Percentiles rank a stretch among this genome's conserved stretches.
Evolutionary conservation across 1,284 basidiomycete genomes (phyloP).

Genomic region (Moniliella sp.): DNA sequence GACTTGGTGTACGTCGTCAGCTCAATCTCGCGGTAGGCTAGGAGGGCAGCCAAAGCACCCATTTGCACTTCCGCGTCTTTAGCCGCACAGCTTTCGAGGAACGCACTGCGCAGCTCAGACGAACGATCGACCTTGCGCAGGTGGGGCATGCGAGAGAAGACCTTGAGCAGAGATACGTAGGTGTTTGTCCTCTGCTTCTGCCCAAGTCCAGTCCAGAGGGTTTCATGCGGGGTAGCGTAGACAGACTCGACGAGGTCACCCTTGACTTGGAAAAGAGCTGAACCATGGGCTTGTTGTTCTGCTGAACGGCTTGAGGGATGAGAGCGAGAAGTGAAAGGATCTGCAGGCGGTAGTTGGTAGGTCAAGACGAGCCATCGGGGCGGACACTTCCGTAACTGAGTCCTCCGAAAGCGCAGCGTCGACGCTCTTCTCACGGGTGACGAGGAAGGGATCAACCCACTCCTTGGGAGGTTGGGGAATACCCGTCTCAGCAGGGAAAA

Average conservation of each 20-base stretch:
- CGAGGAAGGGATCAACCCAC: too few relatives aligned
- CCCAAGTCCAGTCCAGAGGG: too few relatives aligned
- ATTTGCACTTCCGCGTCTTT: conserved; percentile 61
- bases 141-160: conserved; percentile 73
- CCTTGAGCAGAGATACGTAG: conserved; percentile 52
- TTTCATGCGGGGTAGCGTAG: too few relatives aligned
- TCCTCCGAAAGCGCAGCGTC: too few relatives aligned
- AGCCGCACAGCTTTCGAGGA: conserved; percentile 58
- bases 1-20: conserved; percentile 49
- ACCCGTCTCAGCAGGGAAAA: too few relatives aligned
- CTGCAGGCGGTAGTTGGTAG: neutral
- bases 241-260: neutral
- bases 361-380: too few relatives aligned
- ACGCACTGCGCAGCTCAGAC: conserved; percentile 47
- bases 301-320: conserved; percentile 1
- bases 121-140: conserved; percentile 63
- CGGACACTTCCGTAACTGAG: too few relatives aligned
- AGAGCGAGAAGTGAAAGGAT: neutral
- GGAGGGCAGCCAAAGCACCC: conserved; percentile 54
- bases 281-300: conserved; percentile 1
- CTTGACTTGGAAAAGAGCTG: conserved; percentile 4
- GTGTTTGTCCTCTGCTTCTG: too few relatives aligned
- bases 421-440: too few relatives aligned
- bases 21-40: conserved; percentile 58
- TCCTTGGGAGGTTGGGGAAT: too few relatives aligned